Percentiles rank a stretch among this genome's conserved stretches.
Conservation (phyloP, 2,329 filamentous ascomycete genomes). For the Penicillium griseofulvum region DNA sequence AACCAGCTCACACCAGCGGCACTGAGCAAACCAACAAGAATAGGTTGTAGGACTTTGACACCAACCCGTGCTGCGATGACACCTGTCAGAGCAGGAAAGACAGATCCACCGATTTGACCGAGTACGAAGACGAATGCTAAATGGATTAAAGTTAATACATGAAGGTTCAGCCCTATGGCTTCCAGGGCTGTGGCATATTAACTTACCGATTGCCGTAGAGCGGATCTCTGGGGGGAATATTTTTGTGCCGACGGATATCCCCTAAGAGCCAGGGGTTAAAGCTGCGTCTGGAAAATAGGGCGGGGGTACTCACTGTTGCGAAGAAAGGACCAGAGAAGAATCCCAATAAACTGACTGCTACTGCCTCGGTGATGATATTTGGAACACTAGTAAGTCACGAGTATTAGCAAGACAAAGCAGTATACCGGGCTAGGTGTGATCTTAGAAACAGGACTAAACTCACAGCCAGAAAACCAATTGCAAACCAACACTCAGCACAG, state of each 20-base stretch:
- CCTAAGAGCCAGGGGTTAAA: slow-evolving; percentile 9
- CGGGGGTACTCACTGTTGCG: slow-evolving; percentile 45
- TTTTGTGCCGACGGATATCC: slow-evolving; percentile 53
- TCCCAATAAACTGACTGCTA: slow-evolving; percentile 55
- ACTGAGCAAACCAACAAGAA: slow-evolving; percentile 49
- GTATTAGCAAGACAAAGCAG: neutral
- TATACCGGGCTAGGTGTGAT: neutral
- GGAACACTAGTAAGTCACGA: slow-evolving; percentile 32
- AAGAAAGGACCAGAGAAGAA: slow-evolving; percentile 61
- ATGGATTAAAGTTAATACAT: neutral
- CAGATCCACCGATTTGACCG: slow-evolving; percentile 54
- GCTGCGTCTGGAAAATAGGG: neutral
- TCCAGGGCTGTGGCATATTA: neutral
- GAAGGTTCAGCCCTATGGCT: neutral
- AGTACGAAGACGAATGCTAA: slow-evolving; percentile 55
- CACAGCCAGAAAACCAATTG: slow-evolving; percentile 61
- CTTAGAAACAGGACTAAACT: neutral
- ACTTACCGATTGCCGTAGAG: slow-evolving; percentile 47
- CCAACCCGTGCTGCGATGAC: slow-evolving; percentile 48
- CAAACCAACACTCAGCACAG: slow-evolving; percentile 51
- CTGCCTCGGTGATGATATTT: slow-evolving; percentile 51
- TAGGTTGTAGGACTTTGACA: slow-evolving; percentile 52
- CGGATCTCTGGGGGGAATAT: slow-evolving; percentile 51
- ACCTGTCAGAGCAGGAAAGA: slow-evolving; percentile 58
- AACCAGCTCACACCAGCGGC: slow-evolving; percentile 51